phyloP scores from a whole-genome alignment of 495 filamentous ascomycete species.

The Aspergillus conjunctus region DNA sequence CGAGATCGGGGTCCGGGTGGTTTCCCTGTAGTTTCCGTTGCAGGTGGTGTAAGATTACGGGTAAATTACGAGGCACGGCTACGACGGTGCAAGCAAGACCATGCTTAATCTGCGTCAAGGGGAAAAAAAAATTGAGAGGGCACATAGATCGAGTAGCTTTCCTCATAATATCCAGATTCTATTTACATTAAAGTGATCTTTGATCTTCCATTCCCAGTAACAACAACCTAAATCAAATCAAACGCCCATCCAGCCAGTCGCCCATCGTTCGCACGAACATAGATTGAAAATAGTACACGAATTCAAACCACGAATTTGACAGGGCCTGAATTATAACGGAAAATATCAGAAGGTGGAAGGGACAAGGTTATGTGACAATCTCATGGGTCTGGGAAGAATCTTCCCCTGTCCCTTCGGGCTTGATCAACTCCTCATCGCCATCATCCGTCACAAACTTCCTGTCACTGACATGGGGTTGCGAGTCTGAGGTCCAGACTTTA shows the following conservation, averaged over 20 bases:
- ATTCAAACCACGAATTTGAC: constrained; percentile 21
- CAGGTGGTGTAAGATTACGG: constrained; percentile 5
- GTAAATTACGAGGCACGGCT: neutral
- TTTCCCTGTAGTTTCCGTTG: neutral
- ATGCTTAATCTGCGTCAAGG: too few relatives aligned
- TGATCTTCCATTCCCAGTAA: constrained; percentile 22
- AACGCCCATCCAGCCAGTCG: constrained; percentile 39
- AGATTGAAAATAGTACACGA: constrained; percentile 38
- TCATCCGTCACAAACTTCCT: constrained; percentile 85
- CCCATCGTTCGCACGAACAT: constrained; percentile 28
- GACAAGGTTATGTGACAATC: constrained; percentile 38
- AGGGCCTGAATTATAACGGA: constrained; percentile 7
- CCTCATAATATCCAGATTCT: constrained; percentile 30
- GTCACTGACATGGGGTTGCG: constrained; percentile 73
- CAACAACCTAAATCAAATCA: constrained; percentile 35
- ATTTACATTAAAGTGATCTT: constrained; percentile 31
- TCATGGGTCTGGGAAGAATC: constrained; percentile 34
- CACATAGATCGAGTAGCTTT: neutral
- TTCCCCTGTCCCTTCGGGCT: constrained; percentile 57
- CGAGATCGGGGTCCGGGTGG: neutral
- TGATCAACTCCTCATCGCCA: constrained; percentile 73
- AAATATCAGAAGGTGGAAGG: constrained; percentile 7
- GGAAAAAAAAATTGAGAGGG: neutral
- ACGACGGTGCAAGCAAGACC: neutral
- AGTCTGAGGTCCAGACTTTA: constrained; percentile 83